A percentile compares a stretch with the other conserved stretches of the same genome.
phyloP scores from a whole-genome alignment of 305 asterid genomes.

The Plantago coronopus region DNA sequence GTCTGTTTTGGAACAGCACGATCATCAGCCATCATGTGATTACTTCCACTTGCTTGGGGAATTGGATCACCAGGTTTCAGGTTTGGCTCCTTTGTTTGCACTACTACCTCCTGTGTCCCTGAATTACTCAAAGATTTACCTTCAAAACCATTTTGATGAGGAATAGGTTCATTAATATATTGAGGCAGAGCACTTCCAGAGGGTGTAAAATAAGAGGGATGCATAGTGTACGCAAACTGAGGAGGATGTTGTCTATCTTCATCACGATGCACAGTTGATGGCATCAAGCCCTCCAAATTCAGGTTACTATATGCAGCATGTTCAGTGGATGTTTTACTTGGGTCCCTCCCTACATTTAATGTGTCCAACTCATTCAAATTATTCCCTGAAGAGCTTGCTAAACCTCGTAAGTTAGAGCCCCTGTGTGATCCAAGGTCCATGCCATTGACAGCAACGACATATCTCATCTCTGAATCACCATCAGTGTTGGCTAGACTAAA shows the following conservation, averaged over 20 bases:
- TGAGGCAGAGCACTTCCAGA: slow-evolving; percentile 34
- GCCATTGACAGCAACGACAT: slow-evolving; percentile 67
- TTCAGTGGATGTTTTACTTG: slow-evolving; percentile 35
- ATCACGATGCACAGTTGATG: slow-evolving; percentile 30
- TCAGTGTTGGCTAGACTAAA: slow-evolving; percentile 42
- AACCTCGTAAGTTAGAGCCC: slow-evolving; percentile 37
- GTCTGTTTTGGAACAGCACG: slow-evolving; percentile 25
- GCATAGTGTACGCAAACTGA: slow-evolving; percentile 33
- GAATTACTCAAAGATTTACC: slow-evolving; percentile 26
- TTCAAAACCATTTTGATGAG: slow-evolving; percentile 39
- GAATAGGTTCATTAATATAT: slow-evolving; percentile 26
- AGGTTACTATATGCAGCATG: slow-evolving; percentile 32
- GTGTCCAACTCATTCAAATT: slow-evolving; percentile 50
- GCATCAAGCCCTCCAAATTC: slow-evolving; percentile 30
- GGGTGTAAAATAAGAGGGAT: slow-evolving; percentile 29
- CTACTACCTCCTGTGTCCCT: slow-evolving; percentile 28
- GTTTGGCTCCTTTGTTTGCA: slow-evolving; percentile 37
- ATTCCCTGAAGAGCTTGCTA: slow-evolving; percentile 44
- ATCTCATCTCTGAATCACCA: slow-evolving; percentile 62
- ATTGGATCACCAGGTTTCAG: slow-evolving; percentile 28
- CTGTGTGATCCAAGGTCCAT: slow-evolving; percentile 49
- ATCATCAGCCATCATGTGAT: slow-evolving; percentile 29
- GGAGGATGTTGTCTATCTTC: slow-evolving; percentile 34
- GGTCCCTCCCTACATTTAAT: slow-evolving; percentile 33
- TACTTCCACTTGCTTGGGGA: slow-evolving; percentile 30